Evolutionary conservation across 2,329 filamentous ascomycete genomes (phyloP).

Genomic region (Mariannaea sp.): DNA sequence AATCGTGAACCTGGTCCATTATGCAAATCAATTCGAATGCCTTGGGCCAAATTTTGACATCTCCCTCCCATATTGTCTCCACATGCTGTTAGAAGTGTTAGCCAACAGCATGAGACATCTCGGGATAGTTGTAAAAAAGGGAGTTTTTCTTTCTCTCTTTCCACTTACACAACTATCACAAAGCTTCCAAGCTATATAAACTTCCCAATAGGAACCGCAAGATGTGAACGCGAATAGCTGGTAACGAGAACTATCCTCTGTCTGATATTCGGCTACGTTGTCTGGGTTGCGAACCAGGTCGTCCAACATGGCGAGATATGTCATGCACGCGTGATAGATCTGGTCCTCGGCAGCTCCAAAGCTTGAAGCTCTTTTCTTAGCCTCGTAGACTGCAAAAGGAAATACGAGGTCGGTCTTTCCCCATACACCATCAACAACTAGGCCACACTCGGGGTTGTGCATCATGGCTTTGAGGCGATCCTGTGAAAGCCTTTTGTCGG

Average conservation of each 20-base stretch:
- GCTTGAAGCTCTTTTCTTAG: background rate
- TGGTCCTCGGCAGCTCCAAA: background rate
- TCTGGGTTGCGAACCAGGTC: background rate
- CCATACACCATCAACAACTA: background rate
- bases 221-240: slow-evolving; percentile 1
- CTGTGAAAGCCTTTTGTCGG: background rate
- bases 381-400: background rate
- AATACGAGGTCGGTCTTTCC: background rate
- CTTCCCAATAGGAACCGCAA: background rate
- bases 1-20: background rate
- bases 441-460: background rate
- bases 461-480: background rate
- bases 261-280: background rate
- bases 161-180: background rate
- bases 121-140: background rate
- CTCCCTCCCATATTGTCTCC: slow-evolving; percentile 1
- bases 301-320: slow-evolving; percentile 1
- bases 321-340: background rate
- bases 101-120: background rate
- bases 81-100: background rate
- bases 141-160: background rate
- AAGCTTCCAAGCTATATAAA: background rate
- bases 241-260: background rate
- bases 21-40: background rate
- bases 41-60: background rate